A percentile compares a stretch with the other conserved stretches of the same genome.
phyloP scores from a whole-genome alignment of 176 grass and related monocot genomes.

The Cymbopogon citratus region DNA sequence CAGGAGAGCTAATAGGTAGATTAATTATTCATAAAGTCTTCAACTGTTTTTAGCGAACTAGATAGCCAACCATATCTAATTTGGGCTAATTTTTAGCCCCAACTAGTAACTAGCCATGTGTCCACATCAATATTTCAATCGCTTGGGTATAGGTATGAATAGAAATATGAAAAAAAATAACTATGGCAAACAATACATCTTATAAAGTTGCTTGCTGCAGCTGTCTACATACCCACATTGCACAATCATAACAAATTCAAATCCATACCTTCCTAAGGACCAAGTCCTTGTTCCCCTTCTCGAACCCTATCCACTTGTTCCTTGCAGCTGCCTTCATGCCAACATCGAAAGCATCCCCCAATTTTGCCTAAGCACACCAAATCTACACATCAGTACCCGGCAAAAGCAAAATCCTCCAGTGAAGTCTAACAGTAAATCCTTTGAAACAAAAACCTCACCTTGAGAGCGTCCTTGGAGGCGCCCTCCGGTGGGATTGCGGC shows the following conservation, averaged over 20 bases:
- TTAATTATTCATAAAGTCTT: too few species aligned
- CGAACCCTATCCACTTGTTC: constrained; percentile 64
- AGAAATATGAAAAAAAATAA: background rate
- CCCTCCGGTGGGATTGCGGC: constrained; percentile 61
- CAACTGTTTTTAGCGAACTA: too few species aligned
- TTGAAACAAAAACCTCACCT: constrained; percentile 35
- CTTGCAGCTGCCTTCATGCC: constrained; percentile 52
- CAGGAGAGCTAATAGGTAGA: too few species aligned
- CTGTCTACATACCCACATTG: background rate
- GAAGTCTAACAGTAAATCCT: background rate
- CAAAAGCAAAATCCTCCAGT: constrained; percentile 4
- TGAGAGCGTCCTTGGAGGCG: constrained; percentile 46
- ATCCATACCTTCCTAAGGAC: constrained; percentile 54
- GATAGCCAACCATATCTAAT: too few species aligned
- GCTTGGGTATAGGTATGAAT: background rate
- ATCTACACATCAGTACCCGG: background rate
- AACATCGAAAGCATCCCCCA: constrained; percentile 47
- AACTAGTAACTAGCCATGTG: too few species aligned
- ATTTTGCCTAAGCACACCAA: constrained; percentile 42
- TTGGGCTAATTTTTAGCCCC: too few species aligned
- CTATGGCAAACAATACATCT: background rate
- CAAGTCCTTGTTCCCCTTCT: constrained; percentile 51
- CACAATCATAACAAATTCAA: background rate
- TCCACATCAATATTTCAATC: background rate
- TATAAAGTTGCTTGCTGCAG: background rate